phyloP scores from a whole-genome alignment of 1,284 basidiomycete genomes.

The Trametes polyzona region DNA sequence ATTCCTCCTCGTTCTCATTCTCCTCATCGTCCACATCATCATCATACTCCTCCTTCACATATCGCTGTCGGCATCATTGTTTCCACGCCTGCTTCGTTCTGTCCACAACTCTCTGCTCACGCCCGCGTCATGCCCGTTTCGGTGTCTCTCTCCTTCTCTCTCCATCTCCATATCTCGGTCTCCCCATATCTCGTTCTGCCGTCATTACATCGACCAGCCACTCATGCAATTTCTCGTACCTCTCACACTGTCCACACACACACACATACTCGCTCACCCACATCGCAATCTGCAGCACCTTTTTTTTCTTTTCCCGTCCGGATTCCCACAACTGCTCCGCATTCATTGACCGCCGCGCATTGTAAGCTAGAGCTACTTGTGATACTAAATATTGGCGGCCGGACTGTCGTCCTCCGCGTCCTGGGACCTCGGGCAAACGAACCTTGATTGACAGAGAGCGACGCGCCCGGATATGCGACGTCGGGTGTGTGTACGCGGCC shows the following conservation, averaged over 20 bases:
- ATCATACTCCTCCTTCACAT: slow-evolving; percentile 31
- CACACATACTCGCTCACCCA: slow-evolving; percentile 21
- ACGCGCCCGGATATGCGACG: neutral
- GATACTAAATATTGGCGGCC: slow-evolving; percentile 30
- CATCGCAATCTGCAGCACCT: slow-evolving; percentile 23
- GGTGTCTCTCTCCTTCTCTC: slow-evolving; percentile 31
- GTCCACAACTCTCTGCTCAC: slow-evolving; percentile 38
- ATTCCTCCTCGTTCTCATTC: neutral
- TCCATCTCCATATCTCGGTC: slow-evolving; percentile 18
- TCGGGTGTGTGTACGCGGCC: neutral
- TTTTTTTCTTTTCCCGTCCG: too few relatives aligned
- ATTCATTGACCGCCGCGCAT: slow-evolving; percentile 33
- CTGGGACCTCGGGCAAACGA: too few relatives aligned
- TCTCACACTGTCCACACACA: slow-evolving; percentile 8
- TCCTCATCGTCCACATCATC: slow-evolving; percentile 35
- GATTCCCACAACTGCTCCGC: slow-evolving; percentile 19
- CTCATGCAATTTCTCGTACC: slow-evolving; percentile 40
- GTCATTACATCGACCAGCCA: slow-evolving; percentile 30
- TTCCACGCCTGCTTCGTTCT: slow-evolving; percentile 33
- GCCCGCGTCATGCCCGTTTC: slow-evolving; percentile 31
- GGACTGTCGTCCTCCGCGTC: slow-evolving; percentile 4
- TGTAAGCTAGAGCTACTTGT: slow-evolving; percentile 49
- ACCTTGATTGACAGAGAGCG: neutral
- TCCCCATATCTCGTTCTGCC: slow-evolving; percentile 18
- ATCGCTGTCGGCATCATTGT: slow-evolving; percentile 35